Percentiles rank a stretch among this genome's conserved stretches.
Conservation (phyloP, 2,329 filamentous ascomycete genomes). For the Talaromyces sp. region DNA sequence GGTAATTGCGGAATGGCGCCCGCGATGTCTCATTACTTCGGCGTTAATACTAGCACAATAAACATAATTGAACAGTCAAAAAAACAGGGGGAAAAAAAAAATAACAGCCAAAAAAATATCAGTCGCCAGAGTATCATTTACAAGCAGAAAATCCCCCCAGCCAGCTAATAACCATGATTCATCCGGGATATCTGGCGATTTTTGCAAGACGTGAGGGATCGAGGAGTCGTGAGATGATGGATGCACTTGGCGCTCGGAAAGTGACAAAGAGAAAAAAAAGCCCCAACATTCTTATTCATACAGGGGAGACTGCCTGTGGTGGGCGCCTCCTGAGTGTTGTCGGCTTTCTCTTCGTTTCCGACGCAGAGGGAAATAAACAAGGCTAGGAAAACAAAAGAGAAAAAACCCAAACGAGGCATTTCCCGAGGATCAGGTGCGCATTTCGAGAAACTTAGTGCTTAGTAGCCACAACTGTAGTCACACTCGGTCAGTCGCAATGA, state of each 20-base stretch:
- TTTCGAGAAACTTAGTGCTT: constrained; percentile 31
- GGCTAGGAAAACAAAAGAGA: constrained; percentile 24
- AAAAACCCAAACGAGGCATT: constrained; percentile 27
- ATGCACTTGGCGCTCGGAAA: not conserved
- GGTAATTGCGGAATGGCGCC: not conserved
- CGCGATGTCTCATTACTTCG: constrained; percentile 13
- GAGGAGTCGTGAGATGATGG: not conserved
- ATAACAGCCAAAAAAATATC: constrained; percentile 10
- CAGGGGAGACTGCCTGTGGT: not conserved
- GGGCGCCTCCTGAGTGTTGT: not conserved
- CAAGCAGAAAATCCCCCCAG: constrained; percentile 26
- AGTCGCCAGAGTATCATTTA: constrained; percentile 40
- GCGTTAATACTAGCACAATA: constrained; percentile 16
- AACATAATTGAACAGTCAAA: constrained; percentile 26
- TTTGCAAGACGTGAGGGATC: not conserved
- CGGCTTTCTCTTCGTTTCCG: constrained; percentile 4
- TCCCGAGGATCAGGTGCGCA: constrained; percentile 25
- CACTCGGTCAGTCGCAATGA: not conserved
- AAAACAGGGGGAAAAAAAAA: constrained; percentile 2
- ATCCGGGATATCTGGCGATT: constrained; percentile 3
- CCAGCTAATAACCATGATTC: constrained; percentile 8
- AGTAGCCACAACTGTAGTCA: constrained; percentile 38
- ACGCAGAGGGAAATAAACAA: constrained; percentile 16
- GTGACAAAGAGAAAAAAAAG: not conserved
- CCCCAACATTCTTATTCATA: not conserved